Conservation (phyloP, 805 yeast species). For the Pichia rugopelliculosa region DNA sequence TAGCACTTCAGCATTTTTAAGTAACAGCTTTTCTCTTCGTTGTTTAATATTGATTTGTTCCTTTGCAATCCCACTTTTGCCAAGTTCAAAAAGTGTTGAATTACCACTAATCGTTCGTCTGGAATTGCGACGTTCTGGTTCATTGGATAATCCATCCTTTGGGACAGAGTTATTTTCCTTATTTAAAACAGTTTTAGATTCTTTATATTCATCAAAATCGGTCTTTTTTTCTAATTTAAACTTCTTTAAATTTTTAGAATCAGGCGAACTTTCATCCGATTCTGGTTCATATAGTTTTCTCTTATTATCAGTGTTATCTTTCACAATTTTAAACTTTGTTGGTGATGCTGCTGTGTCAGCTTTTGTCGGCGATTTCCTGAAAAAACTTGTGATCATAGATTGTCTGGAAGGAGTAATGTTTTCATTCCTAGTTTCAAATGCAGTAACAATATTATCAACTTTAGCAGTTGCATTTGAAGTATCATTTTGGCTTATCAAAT, state of each 20-base stretch:
- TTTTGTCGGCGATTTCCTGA: slow-evolving; percentile 6
- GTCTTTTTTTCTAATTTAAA: neutral
- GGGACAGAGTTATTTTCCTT: neutral
- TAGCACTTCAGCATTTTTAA: slow-evolving; percentile 2
- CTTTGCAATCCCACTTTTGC: slow-evolving; percentile 6
- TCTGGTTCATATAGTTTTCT: neutral
- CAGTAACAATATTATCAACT: too few relatives aligned
- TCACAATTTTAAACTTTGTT: neutral
- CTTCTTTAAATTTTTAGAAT: neutral
- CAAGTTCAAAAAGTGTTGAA: slow-evolving; percentile 11
- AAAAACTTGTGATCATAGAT: slow-evolving; percentile 8
- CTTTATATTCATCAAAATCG: neutral
- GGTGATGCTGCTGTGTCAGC: neutral
- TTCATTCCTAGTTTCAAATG: too few relatives aligned
- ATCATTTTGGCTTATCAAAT: too few relatives aligned
- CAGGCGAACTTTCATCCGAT: neutral
- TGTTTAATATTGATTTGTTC: slow-evolving; percentile 8
- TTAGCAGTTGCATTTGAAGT: too few relatives aligned
- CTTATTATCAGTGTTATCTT: neutral
- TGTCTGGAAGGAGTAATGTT: neutral
- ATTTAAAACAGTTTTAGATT: neutral
- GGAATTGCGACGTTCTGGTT: neutral
- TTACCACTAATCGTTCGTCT: neutral
- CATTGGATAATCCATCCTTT: neutral
- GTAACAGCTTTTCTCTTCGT: neutral